phyloP scores from a whole-genome alignment of 129 eudicot species.

The Flaveria bidentis region DNA sequence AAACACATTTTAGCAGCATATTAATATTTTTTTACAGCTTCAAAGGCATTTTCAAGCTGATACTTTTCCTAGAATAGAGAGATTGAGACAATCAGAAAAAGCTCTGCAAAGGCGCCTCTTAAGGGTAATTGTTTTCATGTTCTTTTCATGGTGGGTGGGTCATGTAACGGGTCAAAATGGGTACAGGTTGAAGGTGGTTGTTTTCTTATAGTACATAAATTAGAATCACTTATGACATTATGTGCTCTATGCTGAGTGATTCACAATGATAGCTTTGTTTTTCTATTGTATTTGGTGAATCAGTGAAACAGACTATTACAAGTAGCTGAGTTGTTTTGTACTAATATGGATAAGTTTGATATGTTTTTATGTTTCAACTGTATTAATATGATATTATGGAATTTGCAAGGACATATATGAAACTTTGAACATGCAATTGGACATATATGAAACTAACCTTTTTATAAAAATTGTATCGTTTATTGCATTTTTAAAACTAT shows the following conservation, averaged over 20 bases:
- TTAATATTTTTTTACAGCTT: conserved; percentile 53
- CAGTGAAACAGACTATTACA: background rate
- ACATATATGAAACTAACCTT: background rate
- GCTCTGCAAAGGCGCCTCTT: conserved; percentile 87
- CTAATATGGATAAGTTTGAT: background rate
- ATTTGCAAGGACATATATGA: background rate
- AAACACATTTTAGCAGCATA: conserved; percentile 8
- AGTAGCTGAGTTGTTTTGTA: background rate
- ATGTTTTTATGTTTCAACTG: background rate
- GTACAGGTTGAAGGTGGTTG: background rate
- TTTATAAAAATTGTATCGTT: background rate
- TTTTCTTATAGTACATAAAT: background rate
- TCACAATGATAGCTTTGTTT: background rate
- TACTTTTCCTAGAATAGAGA: conserved; percentile 85
- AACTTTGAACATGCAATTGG: background rate
- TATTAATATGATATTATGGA: background rate
- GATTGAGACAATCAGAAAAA: conserved; percentile 91
- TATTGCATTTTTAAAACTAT: background rate
- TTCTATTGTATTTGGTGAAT: background rate
- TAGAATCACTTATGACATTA: background rate
- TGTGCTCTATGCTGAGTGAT: background rate
- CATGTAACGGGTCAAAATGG: background rate
- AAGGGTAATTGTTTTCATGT: conserved; percentile 49
- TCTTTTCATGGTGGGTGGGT: conserved; percentile 15
- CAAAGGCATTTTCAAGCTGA: conserved; percentile 98